Base-by-base conservation (phyloP, 192 early-diverging fungal genomes). In the Jimgerdemannia flammicorona region DNA sequence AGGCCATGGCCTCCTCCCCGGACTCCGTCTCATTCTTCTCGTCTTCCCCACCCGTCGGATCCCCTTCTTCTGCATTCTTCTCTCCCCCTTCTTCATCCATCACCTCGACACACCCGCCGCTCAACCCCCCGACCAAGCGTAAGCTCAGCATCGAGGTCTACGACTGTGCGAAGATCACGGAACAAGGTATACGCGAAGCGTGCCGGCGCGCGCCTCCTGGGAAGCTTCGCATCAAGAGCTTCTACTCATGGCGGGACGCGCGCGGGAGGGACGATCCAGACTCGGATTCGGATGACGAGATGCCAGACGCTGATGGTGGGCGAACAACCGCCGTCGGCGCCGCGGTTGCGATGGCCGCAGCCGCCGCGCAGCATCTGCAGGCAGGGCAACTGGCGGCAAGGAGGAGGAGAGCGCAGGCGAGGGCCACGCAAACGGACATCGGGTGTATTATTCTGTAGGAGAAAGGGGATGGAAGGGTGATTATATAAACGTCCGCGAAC, bases 121-220 rank as follows among this genome's bases (percentile, higher is more conserved):
- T 44, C 72, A 40, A 17, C 43, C 74, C 4, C 76, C 77, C 20
- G 20, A 17, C 69, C 3, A 43, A 19, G 66, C 67, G 19, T 19
- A 49, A n/a, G 42, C 66, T 77, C 3, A 79, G 72, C 11, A 67
- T 88, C 0, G 84, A 88, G 44, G 83, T 88, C 11, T 78, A 85
- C 69, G 86, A 88, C 54, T 88, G 86, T 69, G 70, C 78, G 9
- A 84, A 86, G 67, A 83, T 88, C 19, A 83, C 86, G 0, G 81
- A 84, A 20, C 74, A 72, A 10, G 86, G 86, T 3, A 81, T 88
- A 40, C 49, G 49, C 49, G 49, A 59, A 10, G 49, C 49, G 49
- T 10, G 6, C 6, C 49, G 49, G 8, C 6, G 49, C 8, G 49
- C 49, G 14, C 49, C 49, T 14, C 49, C 6, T 6, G 49, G 49